Evolutionary conservation across 139 green algal species (phyloP).

Genomic region (Closterium sp.): DNA sequence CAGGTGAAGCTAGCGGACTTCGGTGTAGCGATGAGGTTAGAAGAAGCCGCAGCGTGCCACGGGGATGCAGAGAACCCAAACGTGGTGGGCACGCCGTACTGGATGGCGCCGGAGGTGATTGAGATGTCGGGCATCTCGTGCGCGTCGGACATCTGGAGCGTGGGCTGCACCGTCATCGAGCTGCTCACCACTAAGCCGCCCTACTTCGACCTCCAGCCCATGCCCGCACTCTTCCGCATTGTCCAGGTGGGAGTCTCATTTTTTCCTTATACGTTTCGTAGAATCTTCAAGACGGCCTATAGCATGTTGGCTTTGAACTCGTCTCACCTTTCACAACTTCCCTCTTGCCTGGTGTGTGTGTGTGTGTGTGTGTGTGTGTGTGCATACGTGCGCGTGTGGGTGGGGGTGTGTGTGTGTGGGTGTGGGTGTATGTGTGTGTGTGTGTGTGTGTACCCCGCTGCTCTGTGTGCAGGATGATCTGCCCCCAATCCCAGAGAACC

Average conservation of each 20-base stretch:
- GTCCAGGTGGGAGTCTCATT: conserved; percentile 62
- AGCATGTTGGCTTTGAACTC: no score
- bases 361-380: neutral
- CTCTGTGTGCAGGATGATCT: conserved; percentile 70
- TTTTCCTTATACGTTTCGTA: neutral
- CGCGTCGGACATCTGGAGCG: conserved; percentile 90
- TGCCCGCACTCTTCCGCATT: conserved; percentile 92
- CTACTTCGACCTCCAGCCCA: conserved; percentile 93
- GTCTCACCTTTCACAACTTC: no score
- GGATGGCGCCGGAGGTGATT: conserved; percentile 74
- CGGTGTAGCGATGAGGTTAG: conserved; percentile 88
- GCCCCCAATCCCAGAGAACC: conserved; percentile 77
- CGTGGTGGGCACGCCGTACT: conserved; percentile 85
- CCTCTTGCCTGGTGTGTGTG: neutral
- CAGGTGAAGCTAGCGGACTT: conserved; percentile 97
- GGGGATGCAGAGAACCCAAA: conserved; percentile 49
- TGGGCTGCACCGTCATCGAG: conserved; percentile 93
- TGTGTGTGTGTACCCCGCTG: neutral
- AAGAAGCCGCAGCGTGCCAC: conserved; percentile 41
- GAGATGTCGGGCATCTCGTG: conserved; percentile 86
- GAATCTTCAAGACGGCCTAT: no score
- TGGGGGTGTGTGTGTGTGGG: neutral
- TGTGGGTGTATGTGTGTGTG: neutral
- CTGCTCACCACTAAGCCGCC: conserved; percentile 88
- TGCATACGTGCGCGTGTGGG: neutral